phyloP scores from a whole-genome alignment of 2,329 filamentous ascomycete genomes.

The Dothideomycetes sp. region DNA sequence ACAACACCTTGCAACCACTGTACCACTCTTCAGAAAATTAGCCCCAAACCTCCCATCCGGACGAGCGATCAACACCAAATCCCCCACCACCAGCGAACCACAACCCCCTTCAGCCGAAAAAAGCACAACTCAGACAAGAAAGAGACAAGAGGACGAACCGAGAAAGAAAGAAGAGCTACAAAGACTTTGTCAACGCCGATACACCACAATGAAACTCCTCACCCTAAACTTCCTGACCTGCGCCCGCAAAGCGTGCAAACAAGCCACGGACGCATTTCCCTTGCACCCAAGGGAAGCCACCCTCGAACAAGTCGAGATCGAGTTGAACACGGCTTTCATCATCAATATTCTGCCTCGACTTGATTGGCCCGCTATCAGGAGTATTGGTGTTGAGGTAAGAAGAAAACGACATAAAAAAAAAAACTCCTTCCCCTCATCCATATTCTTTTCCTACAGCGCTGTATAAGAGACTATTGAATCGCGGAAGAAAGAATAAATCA shows the following conservation, averaged over 20 bases:
- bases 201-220: conserved; percentile 70
- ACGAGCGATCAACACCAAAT: too few relatives aligned
- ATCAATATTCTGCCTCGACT: conserved; percentile 77
- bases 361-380: conserved; percentile 75
- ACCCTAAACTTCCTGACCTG: conserved; percentile 96
- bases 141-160: too few relatives aligned
- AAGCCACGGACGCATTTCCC: conserved; percentile 68
- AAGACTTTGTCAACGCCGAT: neutral
- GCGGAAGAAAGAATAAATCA: too few relatives aligned
- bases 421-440: too few relatives aligned
- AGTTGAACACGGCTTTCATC: conserved; percentile 71
- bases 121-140: too few relatives aligned
- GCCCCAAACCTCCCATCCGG: too few relatives aligned
- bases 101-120: too few relatives aligned
- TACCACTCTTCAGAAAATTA: too few relatives aligned
- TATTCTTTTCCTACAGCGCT: too few relatives aligned
- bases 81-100: too few relatives aligned
- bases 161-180: neutral
- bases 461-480: too few relatives aligned
- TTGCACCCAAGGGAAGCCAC: conserved; percentile 89
- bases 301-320: conserved; percentile 73
- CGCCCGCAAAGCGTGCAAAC: conserved; percentile 90
- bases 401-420: neutral
- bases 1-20: too few relatives aligned
- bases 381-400: conserved; percentile 64